Evolutionary conservation across 208 protist species (phyloP).

Genomic region (Wallacemonas sp.): DNA sequence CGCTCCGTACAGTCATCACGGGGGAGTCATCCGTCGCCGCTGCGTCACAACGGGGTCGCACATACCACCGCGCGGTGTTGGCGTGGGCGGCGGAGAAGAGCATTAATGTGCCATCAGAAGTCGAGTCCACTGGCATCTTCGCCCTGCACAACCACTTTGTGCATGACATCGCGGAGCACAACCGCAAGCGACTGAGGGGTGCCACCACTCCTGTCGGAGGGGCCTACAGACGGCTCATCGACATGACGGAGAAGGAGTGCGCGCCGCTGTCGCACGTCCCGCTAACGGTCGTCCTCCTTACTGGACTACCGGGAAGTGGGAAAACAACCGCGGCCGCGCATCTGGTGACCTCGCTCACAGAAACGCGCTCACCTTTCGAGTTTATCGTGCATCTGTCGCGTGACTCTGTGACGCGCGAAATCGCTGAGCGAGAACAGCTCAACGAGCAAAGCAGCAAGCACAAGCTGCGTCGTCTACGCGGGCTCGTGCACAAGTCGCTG

Average conservation of each 20-base stretch:
- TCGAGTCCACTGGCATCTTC: constrained; percentile 30
- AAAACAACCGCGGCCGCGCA: constrained; percentile 48
- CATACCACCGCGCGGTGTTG: constrained; percentile 57
- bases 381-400: constrained; percentile 54
- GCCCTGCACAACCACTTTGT: constrained; percentile 44
- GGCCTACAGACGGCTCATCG: constrained; percentile 39
- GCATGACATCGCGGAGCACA: constrained; percentile 13
- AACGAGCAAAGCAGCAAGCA: constrained; percentile 60
- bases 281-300: constrained; percentile 59
- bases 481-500: constrained; percentile 34
- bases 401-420: constrained; percentile 40
- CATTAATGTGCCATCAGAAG: constrained; percentile 16
- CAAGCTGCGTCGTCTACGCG: constrained; percentile 52
- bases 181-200: constrained; percentile 34
- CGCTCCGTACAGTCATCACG: constrained; percentile 59
- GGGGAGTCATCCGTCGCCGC: constrained; percentile 27
- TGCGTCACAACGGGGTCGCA: constrained; percentile 17
- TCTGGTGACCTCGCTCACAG: not conserved
- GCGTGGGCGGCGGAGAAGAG: constrained; percentile 31
- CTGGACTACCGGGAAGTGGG: constrained; percentile 64
- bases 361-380: constrained; percentile 21
- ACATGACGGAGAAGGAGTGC: constrained; percentile 28
- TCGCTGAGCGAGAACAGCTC: constrained; percentile 33
- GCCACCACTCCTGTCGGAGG: constrained; percentile 25
- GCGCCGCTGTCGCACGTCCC: constrained; percentile 12